Evolutionary conservation across 176 grass and related monocot species (phyloP), one percentile per base, ranked within the genome.

Genomic region (Dactylis glomerata): DNA sequence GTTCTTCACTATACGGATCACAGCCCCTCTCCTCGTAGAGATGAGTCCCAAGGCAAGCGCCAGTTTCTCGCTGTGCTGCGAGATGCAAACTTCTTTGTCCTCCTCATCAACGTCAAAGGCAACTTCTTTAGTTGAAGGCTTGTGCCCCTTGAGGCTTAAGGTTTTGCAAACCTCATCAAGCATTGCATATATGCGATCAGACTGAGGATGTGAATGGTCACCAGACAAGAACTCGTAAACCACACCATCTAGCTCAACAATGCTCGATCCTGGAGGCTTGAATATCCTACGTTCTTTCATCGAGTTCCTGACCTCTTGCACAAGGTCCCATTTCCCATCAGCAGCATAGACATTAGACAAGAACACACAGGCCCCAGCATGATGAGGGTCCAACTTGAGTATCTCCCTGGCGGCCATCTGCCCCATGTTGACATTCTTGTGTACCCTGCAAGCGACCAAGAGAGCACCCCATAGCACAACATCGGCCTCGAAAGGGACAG

Each of bases 381-480:
- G 46, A 5, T 22, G 44, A 26, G 87, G 68, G 65, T 89, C 87
- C 52, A 89, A 73, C 67, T 50, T 84, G 54, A 89, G 87, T 37
- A 89, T 84, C 68, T 84, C 76, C 33, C 32, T 83, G 11, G 82
- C 87, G 13, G 74, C 87, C 56, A 56, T 84, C 68, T 81, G 68
- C 19, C 87, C 87, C 76, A 89, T 63, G 49, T 89, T 22, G 6
- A 85, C 57, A 83, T 89, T 89, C 34, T 75, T 85, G 76, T 89
- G 82, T 14, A 81, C 82, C 58, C 87, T 89, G 56, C 82, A 89
- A 20, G 87, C 87, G 30, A 85, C 82, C 42, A 85, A 46, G 38
- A 89, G 87, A 79, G 87, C 82, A 80, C 87, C 82, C 87, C 87
- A 89, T 17, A 85, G 66, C 28, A 73, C 76, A 34, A 89, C 87